Percentiles rank a stretch among this genome's conserved stretches.
Conservation (phyloP, 2,329 filamentous ascomycete genomes). For the Fusarium sp. region DNA sequence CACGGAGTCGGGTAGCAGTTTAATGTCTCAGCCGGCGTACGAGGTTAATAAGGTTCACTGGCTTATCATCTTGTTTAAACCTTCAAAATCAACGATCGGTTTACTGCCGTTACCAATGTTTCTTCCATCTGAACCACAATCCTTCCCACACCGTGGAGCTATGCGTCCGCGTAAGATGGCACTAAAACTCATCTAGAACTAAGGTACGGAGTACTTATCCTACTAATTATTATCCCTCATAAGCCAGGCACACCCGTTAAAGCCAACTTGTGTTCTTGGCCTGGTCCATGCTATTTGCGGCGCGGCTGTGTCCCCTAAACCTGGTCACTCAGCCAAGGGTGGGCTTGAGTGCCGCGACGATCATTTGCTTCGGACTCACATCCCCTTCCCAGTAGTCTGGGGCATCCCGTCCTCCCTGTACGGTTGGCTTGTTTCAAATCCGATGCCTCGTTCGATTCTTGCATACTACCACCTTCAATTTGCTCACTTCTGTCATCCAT, state of each 20-base stretch:
- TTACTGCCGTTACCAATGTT: background rate
- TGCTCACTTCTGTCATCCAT: background rate
- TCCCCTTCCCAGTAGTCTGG: constrained; percentile 40
- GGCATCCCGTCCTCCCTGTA: constrained; percentile 40
- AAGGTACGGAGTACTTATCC: background rate
- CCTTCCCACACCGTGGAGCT: background rate
- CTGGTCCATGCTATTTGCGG: constrained; percentile 40
- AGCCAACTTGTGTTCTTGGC: background rate
- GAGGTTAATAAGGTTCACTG: background rate
- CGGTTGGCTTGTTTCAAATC: constrained; percentile 39
- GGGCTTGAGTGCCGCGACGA: constrained; percentile 43
- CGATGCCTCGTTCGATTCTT: constrained; percentile 43
- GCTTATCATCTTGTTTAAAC: background rate
- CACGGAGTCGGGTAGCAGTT: background rate
- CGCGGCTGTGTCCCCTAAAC: constrained; percentile 40
- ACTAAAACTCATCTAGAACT: background rate
- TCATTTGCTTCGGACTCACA: constrained; percentile 38
- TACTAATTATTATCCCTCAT: background rate
- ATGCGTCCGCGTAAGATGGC: background rate
- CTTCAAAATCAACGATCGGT: background rate
- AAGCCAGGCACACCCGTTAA: background rate
- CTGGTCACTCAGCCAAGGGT: constrained; percentile 20
- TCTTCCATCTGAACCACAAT: background rate
- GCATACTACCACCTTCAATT: constrained; percentile 35
- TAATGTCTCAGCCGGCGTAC: background rate